Evolutionary conservation across 805 yeast genomes (phyloP).

Genomic region (Ogataea wickerhamii): DNA sequence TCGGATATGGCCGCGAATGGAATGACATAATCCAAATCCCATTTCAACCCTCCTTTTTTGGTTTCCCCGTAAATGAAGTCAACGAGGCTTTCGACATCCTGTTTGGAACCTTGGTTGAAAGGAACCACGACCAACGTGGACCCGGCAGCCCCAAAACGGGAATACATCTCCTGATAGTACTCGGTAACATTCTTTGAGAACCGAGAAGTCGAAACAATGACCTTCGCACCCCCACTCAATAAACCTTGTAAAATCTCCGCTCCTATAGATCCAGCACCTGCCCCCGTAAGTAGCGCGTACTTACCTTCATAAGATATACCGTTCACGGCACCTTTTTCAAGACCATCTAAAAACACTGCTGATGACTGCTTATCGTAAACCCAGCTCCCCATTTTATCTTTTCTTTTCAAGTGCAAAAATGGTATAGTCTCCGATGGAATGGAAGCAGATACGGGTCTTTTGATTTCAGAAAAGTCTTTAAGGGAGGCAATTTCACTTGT

Average conservation of each 20-base stretch:
- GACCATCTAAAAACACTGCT: conserved; percentile 76
- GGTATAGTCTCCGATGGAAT: conserved; percentile 86
- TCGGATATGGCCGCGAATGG: conserved; percentile 99
- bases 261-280: conserved; percentile 98
- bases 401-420: conserved; percentile 87
- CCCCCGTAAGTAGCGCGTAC: conserved; percentile 92
- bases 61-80: conserved; percentile 80
- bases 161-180: conserved; percentile 89
- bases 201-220: conserved; percentile 92
- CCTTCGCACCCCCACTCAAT: conserved; percentile 96
- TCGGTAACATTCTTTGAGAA: conserved; percentile 93
- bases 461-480: conserved; percentile 64
- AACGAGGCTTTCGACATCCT: conserved; percentile 84
- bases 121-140: conserved; percentile 95
- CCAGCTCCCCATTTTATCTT: conserved; percentile 72
- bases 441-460: conserved; percentile 68
- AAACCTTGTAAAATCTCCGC: conserved; percentile 95
- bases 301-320: conserved; percentile 89
- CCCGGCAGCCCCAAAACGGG: conserved; percentile 89
- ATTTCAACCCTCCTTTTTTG: conserved; percentile 88
- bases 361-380: conserved; percentile 77
- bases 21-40: conserved; percentile 95
- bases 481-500: conserved; percentile 86
- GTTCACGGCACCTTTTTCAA: conserved; percentile 90
- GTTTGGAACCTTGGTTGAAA: conserved; percentile 96